Base-by-base conservation (phyloP, 1,284 basidiomycete genomes). In the Cryptococcus sp. region DNA sequence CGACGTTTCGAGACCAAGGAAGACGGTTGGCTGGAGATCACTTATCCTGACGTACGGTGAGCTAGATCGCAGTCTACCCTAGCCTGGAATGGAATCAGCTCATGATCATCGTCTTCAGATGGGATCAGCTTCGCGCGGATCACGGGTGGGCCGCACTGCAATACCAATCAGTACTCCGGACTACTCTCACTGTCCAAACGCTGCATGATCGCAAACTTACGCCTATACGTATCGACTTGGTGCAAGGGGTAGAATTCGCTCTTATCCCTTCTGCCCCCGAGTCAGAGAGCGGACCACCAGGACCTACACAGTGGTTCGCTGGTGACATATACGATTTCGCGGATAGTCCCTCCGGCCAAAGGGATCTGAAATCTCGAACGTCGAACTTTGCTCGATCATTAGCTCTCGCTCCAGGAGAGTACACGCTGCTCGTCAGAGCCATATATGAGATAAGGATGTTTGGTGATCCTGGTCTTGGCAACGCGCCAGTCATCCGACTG, bases 121-220 rank as follows among this genome's bases (percentile, higher is more conserved):
- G 78, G 78, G 56, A 67, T 16, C 70, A 75, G 40, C 68, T 77
- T 19, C 69, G 77, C 1, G 49, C 59, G 0, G 73, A 77, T 52
- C 75, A 73, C 35, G 78, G 78, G 15, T 79, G 77, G 77, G 67
- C 75, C 13, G 60, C 70, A 15, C 58, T 78, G 1, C 78, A 79
- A 60, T 73, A 69, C 50, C 64, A 72, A 47, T 48, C 59, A 0
- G 48, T 72, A 16, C 63, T 78, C 7, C 73, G 76, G 0, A 66
- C 65, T 5, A 49, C 48, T 17, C 17, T 74, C 23, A 53, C 23
- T 20, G 45, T 73, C 23, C 59, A 67, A 6, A 15, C 51, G 5
- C 2, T 46, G 15, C 10, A 39, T 10, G 35, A 42, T 17, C 11
- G 47, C 1, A 16, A 40, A 11, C 15, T 25, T 1, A 63, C 58